phyloP scores from a whole-genome alignment of 164 flowering plant species.

The grape (Vitis vinifera) region ASM3070453v1 NC_081813.1:4480001-4480500 shows the following conservation, averaged over 20 bases:
- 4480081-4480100: too few relatives aligned
- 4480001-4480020: conserved; percentile 13
- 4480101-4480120: neutral
- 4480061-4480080: neutral
- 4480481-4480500: too few relatives aligned
- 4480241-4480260: neutral
- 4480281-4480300: conserved; percentile 8
- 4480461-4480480: too few relatives aligned
- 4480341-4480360: neutral
- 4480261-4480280: neutral
- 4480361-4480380: too few relatives aligned
- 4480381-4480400: too few relatives aligned
- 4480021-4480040: neutral
- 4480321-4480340: neutral
- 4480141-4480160: neutral
- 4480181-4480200: neutral
- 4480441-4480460: too few relatives aligned
- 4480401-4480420: too few relatives aligned
- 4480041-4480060: neutral
- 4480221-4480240: neutral
- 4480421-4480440: too few relatives aligned
- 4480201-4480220: neutral
- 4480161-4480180: neutral
- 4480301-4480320: conserved; percentile 1
- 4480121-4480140: neutral